Conservation (phyloP, 176 grass and related monocot species). For the Avena insularis region DNA sequence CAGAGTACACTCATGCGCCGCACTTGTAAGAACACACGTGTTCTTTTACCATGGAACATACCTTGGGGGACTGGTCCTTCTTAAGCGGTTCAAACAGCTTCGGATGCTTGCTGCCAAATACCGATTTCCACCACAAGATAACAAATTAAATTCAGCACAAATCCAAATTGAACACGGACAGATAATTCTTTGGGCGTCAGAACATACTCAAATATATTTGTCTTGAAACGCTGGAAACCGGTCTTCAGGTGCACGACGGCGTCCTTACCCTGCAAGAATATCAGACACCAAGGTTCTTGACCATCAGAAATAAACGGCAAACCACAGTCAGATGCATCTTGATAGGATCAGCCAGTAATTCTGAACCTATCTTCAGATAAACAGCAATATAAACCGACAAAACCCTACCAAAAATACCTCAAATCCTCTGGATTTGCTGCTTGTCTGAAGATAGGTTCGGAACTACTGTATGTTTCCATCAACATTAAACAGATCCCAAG, state of each 20-base stretch:
- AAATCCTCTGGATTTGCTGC: too few species aligned
- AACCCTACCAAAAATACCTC: too few species aligned
- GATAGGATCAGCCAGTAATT: neutral
- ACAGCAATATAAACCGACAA: too few species aligned
- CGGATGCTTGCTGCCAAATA: conserved; percentile 19
- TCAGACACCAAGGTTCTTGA: neutral
- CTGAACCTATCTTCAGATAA: neutral
- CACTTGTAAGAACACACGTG: neutral
- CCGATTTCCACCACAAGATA: neutral
- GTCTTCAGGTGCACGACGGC: conserved; percentile 37
- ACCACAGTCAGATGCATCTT: neutral
- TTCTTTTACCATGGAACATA: conserved; percentile 9
- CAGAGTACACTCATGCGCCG: neutral
- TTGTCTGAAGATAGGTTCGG: too few species aligned
- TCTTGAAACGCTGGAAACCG: conserved; percentile 58
- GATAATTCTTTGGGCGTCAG: neutral
- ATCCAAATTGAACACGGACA: neutral
- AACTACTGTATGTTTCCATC: neutral
- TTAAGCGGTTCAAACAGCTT: conserved; percentile 38
- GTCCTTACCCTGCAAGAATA: conserved; percentile 52
- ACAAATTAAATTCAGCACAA: conserved; percentile 1
- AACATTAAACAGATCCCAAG: neutral
- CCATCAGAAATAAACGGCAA: neutral
- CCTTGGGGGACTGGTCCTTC: conserved; percentile 35
- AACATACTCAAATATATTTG: conserved; percentile 50